A percentile compares a stretch with the other conserved stretches of the same genome.
These are phyloP conservation scores for Digitaria exilis DNA, from an alignment of 202 grass and related monocot genomes.

Conservation along the genomic window DNA sequence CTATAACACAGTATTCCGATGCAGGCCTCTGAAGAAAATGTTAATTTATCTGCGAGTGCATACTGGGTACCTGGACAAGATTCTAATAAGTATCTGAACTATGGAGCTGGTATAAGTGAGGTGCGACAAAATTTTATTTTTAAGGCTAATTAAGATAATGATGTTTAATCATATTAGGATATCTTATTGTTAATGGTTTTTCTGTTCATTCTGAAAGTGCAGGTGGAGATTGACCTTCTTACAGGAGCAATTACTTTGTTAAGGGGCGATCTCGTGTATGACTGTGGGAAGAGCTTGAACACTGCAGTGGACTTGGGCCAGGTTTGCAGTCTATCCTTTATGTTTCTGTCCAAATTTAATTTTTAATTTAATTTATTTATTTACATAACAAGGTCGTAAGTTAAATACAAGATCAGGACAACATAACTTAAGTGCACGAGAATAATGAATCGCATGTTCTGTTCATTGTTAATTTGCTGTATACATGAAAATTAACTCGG, in stretches of 20 bases:
- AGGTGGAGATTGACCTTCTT: slow-evolving; percentile 86
- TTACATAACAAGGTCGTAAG: neutral
- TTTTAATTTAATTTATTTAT: neutral
- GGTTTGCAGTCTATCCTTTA: slow-evolving; percentile 29
- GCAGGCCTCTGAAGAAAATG: slow-evolving; percentile 52
- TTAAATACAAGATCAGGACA: neutral
- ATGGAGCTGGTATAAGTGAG: slow-evolving; percentile 81
- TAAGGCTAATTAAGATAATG: neutral
- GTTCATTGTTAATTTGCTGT: neutral
- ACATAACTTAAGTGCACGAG: neutral
- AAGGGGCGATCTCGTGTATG: slow-evolving; percentile 66
- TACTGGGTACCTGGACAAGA: slow-evolving; percentile 61
- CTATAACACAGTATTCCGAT: slow-evolving; percentile 7
- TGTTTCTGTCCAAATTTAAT: neutral
- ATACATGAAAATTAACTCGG: neutral
- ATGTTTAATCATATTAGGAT: neutral
- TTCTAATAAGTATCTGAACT: slow-evolving; percentile 58
- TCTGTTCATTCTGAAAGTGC: neutral
- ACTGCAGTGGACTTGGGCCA: slow-evolving; percentile 89
- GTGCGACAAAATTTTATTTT: slow-evolving; percentile 15
- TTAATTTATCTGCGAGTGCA: slow-evolving; percentile 74
- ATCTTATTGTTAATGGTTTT: slow-evolving; percentile 14
- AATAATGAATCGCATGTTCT: neutral
- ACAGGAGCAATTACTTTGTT: slow-evolving; percentile 75
- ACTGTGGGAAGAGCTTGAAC: slow-evolving; percentile 86